Evolutionary conservation across 2,329 filamentous ascomycete genomes (phyloP).

Genomic region (Phyllosticta citribraziliensis): DNA sequence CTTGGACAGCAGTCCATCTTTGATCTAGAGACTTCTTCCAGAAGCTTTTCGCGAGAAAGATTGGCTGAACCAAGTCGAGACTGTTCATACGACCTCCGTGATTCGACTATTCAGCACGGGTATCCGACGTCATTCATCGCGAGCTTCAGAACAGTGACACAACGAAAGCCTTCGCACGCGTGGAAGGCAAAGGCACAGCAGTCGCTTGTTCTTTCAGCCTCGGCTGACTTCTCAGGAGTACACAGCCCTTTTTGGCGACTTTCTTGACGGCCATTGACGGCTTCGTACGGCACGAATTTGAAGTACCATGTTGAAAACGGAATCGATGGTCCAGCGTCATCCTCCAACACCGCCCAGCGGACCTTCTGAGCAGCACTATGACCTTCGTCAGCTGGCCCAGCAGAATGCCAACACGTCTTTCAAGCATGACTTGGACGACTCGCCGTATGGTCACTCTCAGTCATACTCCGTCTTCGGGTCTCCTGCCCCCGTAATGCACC

Average conservation of each 20-base stretch:
- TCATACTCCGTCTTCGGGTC: slow-evolving; percentile 20
- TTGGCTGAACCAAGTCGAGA: slow-evolving; percentile 9
- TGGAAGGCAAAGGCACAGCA: not conserved
- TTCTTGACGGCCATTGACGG: not conserved
- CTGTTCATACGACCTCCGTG: slow-evolving; percentile 1
- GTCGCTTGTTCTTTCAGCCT: not conserved
- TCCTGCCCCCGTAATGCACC: slow-evolving; percentile 19
- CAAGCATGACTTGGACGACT: slow-evolving; percentile 24
- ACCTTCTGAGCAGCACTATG: slow-evolving; percentile 24
- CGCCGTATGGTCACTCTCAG: slow-evolving; percentile 8
- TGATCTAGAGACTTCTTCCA: slow-evolving; percentile 13
- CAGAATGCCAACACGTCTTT: slow-evolving; percentile 31
- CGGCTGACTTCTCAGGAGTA: not conserved
- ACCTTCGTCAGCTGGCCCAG: slow-evolving; percentile 32
- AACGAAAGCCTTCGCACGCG: slow-evolving; percentile 1
- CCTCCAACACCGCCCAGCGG: slow-evolving; percentile 27
- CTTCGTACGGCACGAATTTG: not conserved
- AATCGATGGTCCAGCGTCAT: slow-evolving; percentile 26
- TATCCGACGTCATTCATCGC: slow-evolving; percentile 7
- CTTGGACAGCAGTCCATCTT: slow-evolving; percentile 4
- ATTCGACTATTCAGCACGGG: slow-evolving; percentile 1
- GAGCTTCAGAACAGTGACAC: slow-evolving; percentile 1
- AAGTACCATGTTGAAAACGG: slow-evolving; percentile 16
- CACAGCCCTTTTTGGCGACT: not conserved
- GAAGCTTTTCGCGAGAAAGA: slow-evolving; percentile 14